Evolutionary conservation across 306 rosid genomes (phyloP), one percentile per base, ranked within the genome.

Genomic region (Senna siamea): DNA sequence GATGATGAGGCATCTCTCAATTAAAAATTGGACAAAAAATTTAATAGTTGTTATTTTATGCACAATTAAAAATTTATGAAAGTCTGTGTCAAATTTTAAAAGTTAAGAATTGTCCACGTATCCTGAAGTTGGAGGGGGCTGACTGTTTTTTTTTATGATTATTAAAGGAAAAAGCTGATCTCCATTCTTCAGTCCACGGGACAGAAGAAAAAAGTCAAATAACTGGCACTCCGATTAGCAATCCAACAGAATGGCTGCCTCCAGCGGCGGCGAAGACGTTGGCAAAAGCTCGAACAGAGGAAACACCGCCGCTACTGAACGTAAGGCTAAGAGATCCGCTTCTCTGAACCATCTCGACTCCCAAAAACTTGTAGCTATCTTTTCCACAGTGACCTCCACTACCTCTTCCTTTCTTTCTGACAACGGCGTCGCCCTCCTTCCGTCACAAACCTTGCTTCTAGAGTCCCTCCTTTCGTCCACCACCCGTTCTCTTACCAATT

Each of bases 321-420:
- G 74, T n/a, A 78, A 80, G 41, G 3, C 40, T 1, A 72, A 78
- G 74, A 79, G 71, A 69, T 5, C 50, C 10, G 38, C 19, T 4
- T 4, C 32, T 3, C 11, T 15, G 22, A 69, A 46, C 72, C 17
- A 28, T 4, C 43, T 3, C 5, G 70, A 75, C 44, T 79, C 50
- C 2, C 69, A 76, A 23, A 50, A 76, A 28, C 82, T 87, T 4
- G 18, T 51, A 1, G n/a, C 66, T 9, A 65, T 84, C 41, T 65
- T 89, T 23, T 71, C 81, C 40, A 17, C 65, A 72, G 85, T 87
- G 34, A 78, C 82, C 20, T 28, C 76, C 2, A 55, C 81, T 1
- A 87, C 90, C 26, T 78, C 62, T 37, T 77, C 91, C 56, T 93
- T 93, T 72, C 95, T 93, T 81, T 78, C 78, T 37, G 74, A 70